phyloP scores from a whole-genome alignment of 2,329 filamentous ascomycete species.

The Botryotinia globosa region DNA sequence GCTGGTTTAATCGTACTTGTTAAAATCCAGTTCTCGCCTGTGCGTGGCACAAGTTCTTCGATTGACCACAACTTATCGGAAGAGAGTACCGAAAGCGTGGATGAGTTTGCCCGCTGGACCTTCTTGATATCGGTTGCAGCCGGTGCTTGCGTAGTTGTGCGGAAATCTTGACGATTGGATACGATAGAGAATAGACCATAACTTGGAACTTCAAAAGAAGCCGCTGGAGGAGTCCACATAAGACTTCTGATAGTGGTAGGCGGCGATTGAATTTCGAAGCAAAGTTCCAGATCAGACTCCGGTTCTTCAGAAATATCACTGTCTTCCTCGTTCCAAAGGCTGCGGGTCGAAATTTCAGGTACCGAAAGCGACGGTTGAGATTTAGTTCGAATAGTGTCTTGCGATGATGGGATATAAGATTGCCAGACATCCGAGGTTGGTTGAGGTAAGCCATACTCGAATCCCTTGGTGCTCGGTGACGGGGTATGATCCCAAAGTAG shows the following conservation, averaged over 20 bases:
- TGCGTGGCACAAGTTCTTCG: background rate
- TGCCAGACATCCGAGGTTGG: conserved; percentile 29
- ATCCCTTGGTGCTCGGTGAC: background rate
- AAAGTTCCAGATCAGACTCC: background rate
- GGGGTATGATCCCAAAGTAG: conserved; percentile 26
- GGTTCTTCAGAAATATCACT: background rate
- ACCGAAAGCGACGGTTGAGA: conserved; percentile 20
- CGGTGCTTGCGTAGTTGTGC: conserved; percentile 27
- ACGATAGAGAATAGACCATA: conserved; percentile 30
- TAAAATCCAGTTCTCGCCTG: conserved; percentile 22
- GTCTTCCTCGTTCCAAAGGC: conserved; percentile 25
- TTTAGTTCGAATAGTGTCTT: conserved; percentile 25
- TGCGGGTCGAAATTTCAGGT: conserved; percentile 23
- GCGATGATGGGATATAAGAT: conserved; percentile 25
- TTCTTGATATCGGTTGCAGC: conserved; percentile 28
- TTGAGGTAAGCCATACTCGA: conserved; percentile 28
- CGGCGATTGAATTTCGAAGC: background rate
- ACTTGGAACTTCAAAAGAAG: background rate
- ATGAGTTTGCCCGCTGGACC: conserved; percentile 22
- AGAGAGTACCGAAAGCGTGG: conserved; percentile 21
- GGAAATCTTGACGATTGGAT: conserved; percentile 22
- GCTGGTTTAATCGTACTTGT: conserved; percentile 1
- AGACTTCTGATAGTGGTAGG: background rate
- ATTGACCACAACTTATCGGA: conserved; percentile 30
- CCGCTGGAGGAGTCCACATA: conserved; percentile 25